These are phyloP conservation scores for Phyllosticta citrichinensis DNA, from an alignment of 2,329 filamentous ascomycete species.

Conservation along the genomic window DNA sequence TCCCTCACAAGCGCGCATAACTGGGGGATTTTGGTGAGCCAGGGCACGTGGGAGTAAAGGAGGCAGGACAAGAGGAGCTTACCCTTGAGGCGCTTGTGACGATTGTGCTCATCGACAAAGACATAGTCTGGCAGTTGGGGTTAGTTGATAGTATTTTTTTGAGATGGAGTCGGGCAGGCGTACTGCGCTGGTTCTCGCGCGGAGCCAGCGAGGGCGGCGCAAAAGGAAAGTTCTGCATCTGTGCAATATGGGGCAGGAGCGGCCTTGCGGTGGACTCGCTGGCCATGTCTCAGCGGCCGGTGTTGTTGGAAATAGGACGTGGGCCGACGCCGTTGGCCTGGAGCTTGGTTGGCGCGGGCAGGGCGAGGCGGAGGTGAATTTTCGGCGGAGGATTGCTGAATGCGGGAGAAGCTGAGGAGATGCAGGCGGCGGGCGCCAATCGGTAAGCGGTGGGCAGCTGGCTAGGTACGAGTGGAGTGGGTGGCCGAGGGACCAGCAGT, in stretches of 20 bases:
- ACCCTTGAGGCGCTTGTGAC: conserved; percentile 95
- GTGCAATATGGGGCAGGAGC: conserved; percentile 55
- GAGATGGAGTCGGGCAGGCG: conserved; percentile 25
- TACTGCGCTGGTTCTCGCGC: conserved; percentile 77
- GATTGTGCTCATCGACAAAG: conserved; percentile 97
- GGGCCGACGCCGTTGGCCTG: conserved; percentile 3
- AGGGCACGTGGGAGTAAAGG: conserved; percentile 4
- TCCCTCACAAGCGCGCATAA: conserved; percentile 95
- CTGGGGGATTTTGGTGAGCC: conserved; percentile 35
- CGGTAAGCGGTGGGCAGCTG: not conserved
- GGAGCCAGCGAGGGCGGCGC: conserved; percentile 54
- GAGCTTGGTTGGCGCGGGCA: conserved; percentile 6
- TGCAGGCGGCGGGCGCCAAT: conserved; percentile 8
- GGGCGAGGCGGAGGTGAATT: conserved; percentile 7
- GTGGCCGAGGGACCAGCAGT: not conserved
- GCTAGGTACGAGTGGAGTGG: not conserved
- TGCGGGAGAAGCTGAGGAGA: not conserved
- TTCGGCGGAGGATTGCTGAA: conserved; percentile 7
- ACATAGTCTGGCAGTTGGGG: conserved; percentile 66
- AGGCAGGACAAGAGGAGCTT: conserved; percentile 19
- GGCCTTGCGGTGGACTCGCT: conserved; percentile 52
- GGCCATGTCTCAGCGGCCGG: conserved; percentile 40
- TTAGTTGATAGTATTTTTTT: conserved; percentile 11
- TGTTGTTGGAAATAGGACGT: conserved; percentile 9
- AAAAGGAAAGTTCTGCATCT: conserved; percentile 69